phyloP scores from a whole-genome alignment of 2,329 filamentous ascomycete genomes.

The Byssoonygena ceratinophila region DNA sequence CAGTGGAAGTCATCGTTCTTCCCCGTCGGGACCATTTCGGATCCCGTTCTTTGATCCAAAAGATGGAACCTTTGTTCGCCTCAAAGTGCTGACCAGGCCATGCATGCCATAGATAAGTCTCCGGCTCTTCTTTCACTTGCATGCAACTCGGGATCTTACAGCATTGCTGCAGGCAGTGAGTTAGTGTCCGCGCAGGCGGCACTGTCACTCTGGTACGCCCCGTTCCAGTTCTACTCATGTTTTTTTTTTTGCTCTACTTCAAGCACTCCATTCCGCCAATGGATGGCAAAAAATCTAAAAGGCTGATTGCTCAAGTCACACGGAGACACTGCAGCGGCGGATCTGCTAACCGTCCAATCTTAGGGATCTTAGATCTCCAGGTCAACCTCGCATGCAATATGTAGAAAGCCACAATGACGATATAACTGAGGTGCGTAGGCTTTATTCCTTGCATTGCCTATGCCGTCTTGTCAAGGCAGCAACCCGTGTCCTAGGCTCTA shows the following conservation, averaged over 20 bases:
- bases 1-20: neutral
- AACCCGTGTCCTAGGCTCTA: neutral
- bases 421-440: constrained; percentile 43
- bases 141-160: constrained; percentile 37
- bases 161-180: constrained; percentile 48
- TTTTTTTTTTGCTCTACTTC: constrained; percentile 11
- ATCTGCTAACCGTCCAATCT: constrained; percentile 22
- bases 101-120: constrained; percentile 33
- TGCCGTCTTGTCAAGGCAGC: neutral
- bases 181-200: constrained; percentile 36
- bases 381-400: constrained; percentile 30
- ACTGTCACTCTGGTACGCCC: constrained; percentile 36
- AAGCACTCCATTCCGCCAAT: neutral
- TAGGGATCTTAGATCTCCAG: constrained; percentile 37
- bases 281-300: neutral
- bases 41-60: neutral
- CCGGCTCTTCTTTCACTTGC: constrained; percentile 45
- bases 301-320: neutral
- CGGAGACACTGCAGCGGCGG: constrained; percentile 6
- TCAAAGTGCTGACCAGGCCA: neutral
- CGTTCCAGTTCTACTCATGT: constrained; percentile 18
- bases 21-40: too few species aligned
- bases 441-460: constrained; percentile 1
- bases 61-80: neutral
- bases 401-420: constrained; percentile 47